Conservation (phyloP, 2,329 filamentous ascomycete species). For the Nothophaeocryptopus gaeumannii region DNA sequence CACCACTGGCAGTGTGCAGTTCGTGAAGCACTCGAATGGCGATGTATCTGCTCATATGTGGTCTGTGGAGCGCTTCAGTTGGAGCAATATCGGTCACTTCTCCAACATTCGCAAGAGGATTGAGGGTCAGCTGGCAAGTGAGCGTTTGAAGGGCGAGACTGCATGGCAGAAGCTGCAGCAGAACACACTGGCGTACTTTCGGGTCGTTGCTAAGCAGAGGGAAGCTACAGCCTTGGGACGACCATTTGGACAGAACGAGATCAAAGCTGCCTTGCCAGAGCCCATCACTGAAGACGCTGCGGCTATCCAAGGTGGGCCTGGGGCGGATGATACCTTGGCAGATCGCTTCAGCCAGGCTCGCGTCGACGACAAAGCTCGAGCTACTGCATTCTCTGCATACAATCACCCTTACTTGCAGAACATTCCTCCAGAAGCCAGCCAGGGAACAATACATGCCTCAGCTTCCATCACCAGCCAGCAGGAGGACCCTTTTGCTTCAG, state of each 20-base stretch:
- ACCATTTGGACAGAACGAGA: constrained; percentile 33
- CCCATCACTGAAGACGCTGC: constrained; percentile 1
- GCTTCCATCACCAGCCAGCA: no score
- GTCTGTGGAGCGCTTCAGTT: constrained; percentile 40
- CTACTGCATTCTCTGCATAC: no score
- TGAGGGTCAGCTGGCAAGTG: constrained; percentile 44
- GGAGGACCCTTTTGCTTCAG: no score
- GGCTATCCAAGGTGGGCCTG: no score
- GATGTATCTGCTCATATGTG: constrained; percentile 50
- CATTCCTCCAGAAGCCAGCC: no score
- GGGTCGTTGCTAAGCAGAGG: constrained; percentile 41
- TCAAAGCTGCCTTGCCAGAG: constrained; percentile 31
- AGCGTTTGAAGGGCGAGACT: constrained; percentile 39
- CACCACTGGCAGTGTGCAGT: constrained; percentile 44
- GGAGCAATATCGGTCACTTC: constrained; percentile 47
- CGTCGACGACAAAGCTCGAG: no score
- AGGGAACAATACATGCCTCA: no score
- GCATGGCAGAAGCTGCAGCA: constrained; percentile 34
- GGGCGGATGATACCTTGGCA: no score
- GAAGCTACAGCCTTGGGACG: constrained; percentile 32
- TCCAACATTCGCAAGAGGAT: constrained; percentile 42
- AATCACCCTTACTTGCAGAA: no score
- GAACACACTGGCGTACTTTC: constrained; percentile 43
- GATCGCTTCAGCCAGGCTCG: no score
- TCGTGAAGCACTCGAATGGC: constrained; percentile 48